A percentile compares a stretch with the other conserved stretches of the same genome.
Conservation (phyloP, 768 basidiomycete species). For the Gloeopeniophorella convolvens region DNA sequence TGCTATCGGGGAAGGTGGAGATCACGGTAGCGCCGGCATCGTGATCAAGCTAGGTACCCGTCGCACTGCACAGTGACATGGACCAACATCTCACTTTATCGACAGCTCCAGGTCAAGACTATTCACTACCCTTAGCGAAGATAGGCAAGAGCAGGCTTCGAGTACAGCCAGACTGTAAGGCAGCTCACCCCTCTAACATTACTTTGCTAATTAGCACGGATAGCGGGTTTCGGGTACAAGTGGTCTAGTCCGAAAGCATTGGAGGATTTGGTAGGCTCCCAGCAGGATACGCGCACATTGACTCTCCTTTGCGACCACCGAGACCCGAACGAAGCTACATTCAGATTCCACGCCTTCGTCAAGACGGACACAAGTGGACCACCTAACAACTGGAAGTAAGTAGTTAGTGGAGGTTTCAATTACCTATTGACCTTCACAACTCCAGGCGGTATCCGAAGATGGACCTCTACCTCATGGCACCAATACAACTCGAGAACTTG, state of each 20-base stretch:
- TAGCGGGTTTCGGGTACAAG: constrained; percentile 94
- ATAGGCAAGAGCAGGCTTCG: constrained; percentile 77
- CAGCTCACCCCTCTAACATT: not conserved
- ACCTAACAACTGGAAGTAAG: constrained; percentile 14
- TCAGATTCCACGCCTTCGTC: constrained; percentile 91
- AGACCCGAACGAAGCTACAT: constrained; percentile 77
- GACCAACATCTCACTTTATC: not conserved
- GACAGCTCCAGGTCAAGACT: constrained; percentile 77
- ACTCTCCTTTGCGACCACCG: constrained; percentile 82
- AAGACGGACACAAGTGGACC: constrained; percentile 60
- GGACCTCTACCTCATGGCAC: constrained; percentile 80
- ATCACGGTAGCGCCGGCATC: constrained; percentile 71
- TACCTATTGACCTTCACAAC: not conserved
- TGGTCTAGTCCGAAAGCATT: constrained; percentile 88
- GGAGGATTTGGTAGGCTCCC: constrained; percentile 74
- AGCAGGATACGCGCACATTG: constrained; percentile 37
- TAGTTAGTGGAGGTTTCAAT: not conserved
- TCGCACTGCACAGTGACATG: not conserved
- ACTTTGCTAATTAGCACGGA: not conserved
- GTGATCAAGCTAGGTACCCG: constrained; percentile 58
- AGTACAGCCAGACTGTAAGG: constrained; percentile 88
- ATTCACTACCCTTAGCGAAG: constrained; percentile 83
- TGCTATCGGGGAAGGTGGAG: constrained; percentile 78
- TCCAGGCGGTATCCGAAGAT: constrained; percentile 79
- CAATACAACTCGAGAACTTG: constrained; percentile 92